Evolutionary conservation across 805 yeast genomes (phyloP).

Genomic region (Yarrowia hollandica): DNA sequence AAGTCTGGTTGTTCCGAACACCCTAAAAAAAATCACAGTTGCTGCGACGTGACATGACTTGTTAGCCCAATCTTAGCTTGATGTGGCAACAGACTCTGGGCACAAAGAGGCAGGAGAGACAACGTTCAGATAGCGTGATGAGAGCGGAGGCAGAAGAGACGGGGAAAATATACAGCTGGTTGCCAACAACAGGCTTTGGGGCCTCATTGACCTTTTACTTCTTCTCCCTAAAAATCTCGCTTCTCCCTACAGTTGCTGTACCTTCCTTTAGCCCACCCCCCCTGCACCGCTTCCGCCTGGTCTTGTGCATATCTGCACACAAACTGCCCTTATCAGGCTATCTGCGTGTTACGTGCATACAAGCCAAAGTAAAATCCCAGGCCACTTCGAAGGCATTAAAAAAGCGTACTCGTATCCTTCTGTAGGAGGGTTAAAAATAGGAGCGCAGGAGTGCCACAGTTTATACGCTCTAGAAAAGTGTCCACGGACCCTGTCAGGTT

Average conservation of each 20-base stretch:
- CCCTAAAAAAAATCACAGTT: slow-evolving; percentile 4
- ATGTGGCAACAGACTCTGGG: slow-evolving; percentile 20
- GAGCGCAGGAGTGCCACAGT: too few species aligned
- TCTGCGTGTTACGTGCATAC: slow-evolving; percentile 21
- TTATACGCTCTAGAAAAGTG: too few species aligned
- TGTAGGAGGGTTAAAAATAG: too few species aligned
- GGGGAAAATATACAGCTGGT: too few species aligned
- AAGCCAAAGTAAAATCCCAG: not conserved
- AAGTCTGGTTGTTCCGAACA: not conserved
- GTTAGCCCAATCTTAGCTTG: slow-evolving; percentile 24
- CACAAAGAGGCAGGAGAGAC: slow-evolving; percentile 18
- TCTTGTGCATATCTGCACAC: slow-evolving; percentile 27
- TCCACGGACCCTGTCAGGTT: too few species aligned
- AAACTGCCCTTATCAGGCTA: slow-evolving; percentile 12
- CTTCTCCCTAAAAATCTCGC: too few species aligned
- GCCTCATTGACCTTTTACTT: too few species aligned
- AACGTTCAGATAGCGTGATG: slow-evolving; percentile 27
- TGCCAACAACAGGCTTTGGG: too few species aligned
- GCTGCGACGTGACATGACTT: slow-evolving; percentile 26
- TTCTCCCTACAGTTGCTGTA: too few species aligned
- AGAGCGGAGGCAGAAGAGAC: not conserved
- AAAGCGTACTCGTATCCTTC: too few species aligned
- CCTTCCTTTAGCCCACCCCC: too few species aligned
- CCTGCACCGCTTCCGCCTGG: not conserved
- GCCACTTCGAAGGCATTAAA: too few species aligned